Percentiles rank a stretch among this genome's conserved stretches.
Conservation (phyloP, 768 basidiomycete genomes). For the Tephrocybe rancida region DNA sequence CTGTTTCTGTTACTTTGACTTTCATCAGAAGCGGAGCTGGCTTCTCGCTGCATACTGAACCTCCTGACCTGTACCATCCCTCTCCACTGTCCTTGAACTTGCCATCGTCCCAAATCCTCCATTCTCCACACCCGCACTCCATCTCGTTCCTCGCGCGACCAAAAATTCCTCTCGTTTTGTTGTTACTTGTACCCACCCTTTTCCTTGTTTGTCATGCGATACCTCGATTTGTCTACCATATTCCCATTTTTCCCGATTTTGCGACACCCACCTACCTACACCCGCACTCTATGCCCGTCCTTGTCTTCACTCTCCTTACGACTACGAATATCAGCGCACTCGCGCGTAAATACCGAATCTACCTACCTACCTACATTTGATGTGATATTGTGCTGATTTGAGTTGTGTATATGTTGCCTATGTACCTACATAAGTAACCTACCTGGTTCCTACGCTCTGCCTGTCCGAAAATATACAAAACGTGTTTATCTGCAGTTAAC, state of each 20-base stretch:
- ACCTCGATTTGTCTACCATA: slow-evolving; percentile 3
- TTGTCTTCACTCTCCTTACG: not conserved
- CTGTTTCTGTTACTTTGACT: not conserved
- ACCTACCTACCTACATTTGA: not conserved
- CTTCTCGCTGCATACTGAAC: not conserved
- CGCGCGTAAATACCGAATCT: not conserved
- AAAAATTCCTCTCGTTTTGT: not conserved
- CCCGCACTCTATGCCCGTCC: not conserved
- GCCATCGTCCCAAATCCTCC: not conserved
- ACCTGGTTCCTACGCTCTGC: too few species aligned
- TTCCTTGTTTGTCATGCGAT: slow-evolving; percentile 1
- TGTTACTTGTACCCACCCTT: not conserved
- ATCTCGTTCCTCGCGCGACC: not conserved
- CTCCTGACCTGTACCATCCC: not conserved
- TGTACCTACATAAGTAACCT: too few species aligned
- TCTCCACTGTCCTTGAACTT: too few species aligned
- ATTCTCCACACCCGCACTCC: not conserved
- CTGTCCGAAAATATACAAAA: too few species aligned
- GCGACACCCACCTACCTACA: not conserved
- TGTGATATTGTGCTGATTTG: too few species aligned
- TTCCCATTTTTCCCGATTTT: not conserved
- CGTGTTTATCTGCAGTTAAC: too few species aligned
- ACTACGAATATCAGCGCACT: not conserved
- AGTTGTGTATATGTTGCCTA: too few species aligned
- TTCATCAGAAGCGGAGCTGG: not conserved